Conservation (phyloP, 2,329 filamentous ascomycete genomes). For the Epichloe gansuensis region DNA sequence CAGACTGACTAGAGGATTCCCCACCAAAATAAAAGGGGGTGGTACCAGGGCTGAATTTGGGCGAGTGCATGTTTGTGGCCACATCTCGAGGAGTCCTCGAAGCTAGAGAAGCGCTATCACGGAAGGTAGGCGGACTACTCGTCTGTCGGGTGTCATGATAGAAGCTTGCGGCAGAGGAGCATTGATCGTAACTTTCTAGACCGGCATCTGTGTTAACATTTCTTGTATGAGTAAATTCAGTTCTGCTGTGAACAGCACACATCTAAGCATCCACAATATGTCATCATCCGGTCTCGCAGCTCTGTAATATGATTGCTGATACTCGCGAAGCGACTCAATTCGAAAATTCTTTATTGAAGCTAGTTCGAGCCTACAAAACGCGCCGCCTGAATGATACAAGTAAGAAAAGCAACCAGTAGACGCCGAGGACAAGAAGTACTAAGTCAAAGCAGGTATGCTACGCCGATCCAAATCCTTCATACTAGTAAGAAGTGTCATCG, state of each 20-base stretch:
- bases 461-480: too few relatives aligned
- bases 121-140: slow-evolving; percentile 67
- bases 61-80: slow-evolving; percentile 70
- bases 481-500: too few relatives aligned
- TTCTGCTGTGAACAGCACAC: neutral
- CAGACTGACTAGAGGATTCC: slow-evolving; percentile 55
- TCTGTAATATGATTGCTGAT: neutral
- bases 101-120: slow-evolving; percentile 67
- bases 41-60: slow-evolving; percentile 62
- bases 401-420: neutral
- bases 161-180: too few relatives aligned
- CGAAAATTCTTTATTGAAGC: neutral
- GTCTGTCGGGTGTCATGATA: slow-evolving; percentile 54
- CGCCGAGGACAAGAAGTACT: neutral
- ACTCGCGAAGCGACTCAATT: neutral
- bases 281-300: neutral
- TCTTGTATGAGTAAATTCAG: too few relatives aligned
- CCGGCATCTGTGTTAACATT: too few relatives aligned
- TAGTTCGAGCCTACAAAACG: neutral
- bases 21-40: slow-evolving; percentile 46
- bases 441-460: neutral
- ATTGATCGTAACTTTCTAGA: too few relatives aligned
- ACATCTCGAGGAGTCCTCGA: slow-evolving; percentile 73
- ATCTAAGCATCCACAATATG: neutral
- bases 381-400: neutral